Conservation (phyloP, 768 basidiomycete genomes). For the Tylopilus plumbeoviolaceoides region DNA sequence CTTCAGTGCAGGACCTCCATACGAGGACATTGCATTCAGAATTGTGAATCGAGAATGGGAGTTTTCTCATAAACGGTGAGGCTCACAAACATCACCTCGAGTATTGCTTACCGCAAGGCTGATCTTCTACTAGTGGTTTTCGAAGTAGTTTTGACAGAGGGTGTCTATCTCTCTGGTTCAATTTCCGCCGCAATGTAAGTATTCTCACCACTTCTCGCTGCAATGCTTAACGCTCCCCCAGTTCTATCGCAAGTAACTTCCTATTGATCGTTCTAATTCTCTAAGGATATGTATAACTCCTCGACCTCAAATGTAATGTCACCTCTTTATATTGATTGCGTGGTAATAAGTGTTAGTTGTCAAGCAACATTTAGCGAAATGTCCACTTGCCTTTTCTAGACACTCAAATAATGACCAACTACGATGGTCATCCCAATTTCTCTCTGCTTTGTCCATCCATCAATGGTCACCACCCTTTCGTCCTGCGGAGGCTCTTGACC, state of each 20-base stretch:
- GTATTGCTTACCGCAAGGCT: constrained; percentile 14
- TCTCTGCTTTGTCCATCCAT: constrained; percentile 22
- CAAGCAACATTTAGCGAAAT: constrained; percentile 6
- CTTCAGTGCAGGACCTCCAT: constrained; percentile 96
- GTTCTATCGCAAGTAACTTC: constrained; percentile 77
- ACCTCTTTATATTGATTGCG: constrained; percentile 2
- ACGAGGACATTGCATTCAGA: constrained; percentile 97
- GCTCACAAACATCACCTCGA: background rate
- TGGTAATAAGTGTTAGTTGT: constrained; percentile 4
- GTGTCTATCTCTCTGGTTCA: constrained; percentile 94
- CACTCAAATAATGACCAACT: background rate
- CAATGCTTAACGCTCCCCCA: constrained; percentile 29
- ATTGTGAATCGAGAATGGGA: constrained; percentile 99
- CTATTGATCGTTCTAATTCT: constrained; percentile 15
- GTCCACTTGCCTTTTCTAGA: constrained; percentile 15
- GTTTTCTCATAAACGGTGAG: constrained; percentile 91
- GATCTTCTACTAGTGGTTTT: constrained; percentile 65
- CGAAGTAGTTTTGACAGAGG: constrained; percentile 96
- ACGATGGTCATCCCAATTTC: background rate
- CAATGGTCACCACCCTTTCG: constrained; percentile 6
- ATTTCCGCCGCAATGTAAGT: constrained; percentile 89
- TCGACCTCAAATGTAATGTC: constrained; percentile 29
- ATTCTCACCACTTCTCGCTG: constrained; percentile 7
- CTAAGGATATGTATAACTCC: constrained; percentile 18
- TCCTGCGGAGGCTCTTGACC: background rate